Conservation (phyloP, 208 protist species). For the Herpetomonas samuelpessoai region DNA sequence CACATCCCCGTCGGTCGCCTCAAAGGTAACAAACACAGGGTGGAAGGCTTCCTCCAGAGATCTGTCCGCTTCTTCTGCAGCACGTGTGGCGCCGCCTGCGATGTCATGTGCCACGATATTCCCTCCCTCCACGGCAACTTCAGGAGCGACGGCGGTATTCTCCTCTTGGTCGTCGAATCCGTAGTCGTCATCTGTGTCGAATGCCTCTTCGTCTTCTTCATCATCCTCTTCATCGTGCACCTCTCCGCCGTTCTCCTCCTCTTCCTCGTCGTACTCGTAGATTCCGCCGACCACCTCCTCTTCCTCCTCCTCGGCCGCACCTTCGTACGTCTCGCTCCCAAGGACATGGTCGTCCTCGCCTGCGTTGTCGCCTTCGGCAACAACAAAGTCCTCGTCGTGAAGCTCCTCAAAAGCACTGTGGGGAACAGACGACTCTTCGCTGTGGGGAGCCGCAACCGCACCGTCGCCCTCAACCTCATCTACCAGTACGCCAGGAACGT, state of each 20-base stretch:
- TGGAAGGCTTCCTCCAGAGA: not conserved
- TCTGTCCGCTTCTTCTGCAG: no score
- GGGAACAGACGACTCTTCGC: not conserved
- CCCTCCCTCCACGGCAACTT: no score
- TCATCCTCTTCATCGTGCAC: slow-evolving; percentile 3
- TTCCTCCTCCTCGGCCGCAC: not conserved
- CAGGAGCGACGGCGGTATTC: no score
- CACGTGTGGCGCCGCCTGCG: no score
- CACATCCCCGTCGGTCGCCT: slow-evolving; percentile 5
- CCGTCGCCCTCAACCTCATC: no score
- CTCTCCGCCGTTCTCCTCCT: not conserved
- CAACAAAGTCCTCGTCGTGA: not conserved
- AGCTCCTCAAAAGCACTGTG: slow-evolving; percentile 2
- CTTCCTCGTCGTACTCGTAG: slow-evolving; percentile 3
- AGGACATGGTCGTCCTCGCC: no score
- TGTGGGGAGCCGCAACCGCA: no score
- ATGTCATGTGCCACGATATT: no score
- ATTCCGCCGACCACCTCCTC: not conserved
- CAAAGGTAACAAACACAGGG: slow-evolving; percentile 6
- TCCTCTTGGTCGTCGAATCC: not conserved
- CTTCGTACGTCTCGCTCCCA: no score
- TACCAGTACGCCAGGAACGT: no score
- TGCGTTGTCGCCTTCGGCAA: no score
- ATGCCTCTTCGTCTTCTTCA: not conserved
- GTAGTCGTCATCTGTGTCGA: not conserved